Conservation (phyloP, 257 asterid genomes). For the Capsicum chinense region DNA sequence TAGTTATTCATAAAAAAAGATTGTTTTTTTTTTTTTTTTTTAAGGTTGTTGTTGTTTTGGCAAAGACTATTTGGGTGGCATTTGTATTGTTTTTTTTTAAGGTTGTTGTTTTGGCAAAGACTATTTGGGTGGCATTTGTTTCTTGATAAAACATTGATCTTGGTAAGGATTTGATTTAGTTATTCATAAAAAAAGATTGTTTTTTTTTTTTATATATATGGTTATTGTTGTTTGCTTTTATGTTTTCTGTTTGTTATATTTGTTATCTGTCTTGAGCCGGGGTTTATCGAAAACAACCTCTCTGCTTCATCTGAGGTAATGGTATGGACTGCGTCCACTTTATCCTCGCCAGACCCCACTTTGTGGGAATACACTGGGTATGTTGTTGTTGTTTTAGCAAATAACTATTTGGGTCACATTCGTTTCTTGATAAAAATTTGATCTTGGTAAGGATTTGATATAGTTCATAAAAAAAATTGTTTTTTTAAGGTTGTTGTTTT, state of each 20-base stretch:
- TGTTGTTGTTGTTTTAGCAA: not conserved
- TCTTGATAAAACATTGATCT: not conserved
- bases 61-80: not conserved
- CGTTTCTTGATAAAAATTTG: not conserved
- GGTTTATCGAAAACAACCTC: too few relatives aligned
- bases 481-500: not conserved
- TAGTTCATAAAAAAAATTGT: too few relatives aligned
- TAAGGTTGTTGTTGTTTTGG: not conserved
- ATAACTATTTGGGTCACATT: not conserved
- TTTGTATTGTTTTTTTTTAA: not conserved
- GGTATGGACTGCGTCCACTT: too few relatives aligned
- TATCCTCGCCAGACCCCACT: too few relatives aligned
- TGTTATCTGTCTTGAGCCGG: too few relatives aligned
- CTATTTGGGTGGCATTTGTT: not conserved
- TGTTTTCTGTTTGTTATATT: too few relatives aligned
- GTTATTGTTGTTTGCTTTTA: not conserved
- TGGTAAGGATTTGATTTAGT: not conserved
- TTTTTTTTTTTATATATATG: not conserved
- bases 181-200: not conserved
- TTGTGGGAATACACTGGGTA: too few relatives aligned
- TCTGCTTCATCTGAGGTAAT: too few relatives aligned
- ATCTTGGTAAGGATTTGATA: not conserved
- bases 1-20: not conserved
- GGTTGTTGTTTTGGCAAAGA: not conserved
- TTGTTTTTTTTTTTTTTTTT: not conserved